Conservation (phyloP, 2,329 filamentous ascomycete species). For the Botrytis elliptica region DNA sequence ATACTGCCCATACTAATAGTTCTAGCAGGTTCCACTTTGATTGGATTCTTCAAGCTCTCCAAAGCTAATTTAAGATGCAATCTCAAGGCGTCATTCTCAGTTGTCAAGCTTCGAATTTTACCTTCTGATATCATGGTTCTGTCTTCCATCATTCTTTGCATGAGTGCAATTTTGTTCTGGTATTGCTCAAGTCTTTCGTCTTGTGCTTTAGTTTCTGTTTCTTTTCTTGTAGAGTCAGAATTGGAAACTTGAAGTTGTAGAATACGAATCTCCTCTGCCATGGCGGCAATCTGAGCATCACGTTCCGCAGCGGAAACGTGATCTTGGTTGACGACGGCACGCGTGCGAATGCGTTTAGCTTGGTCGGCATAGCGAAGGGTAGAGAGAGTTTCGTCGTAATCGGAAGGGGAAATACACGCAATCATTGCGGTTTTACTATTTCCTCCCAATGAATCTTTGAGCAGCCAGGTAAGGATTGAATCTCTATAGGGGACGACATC, state of each 20-base stretch:
- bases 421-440: constrained; percentile 99
- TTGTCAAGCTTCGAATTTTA: constrained; percentile 87
- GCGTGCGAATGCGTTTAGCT: constrained; percentile 93
- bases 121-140: constrained; percentile 84
- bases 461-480: constrained; percentile 77
- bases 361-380: constrained; percentile 97
- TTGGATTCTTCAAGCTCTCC: constrained; percentile 86
- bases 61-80: constrained; percentile 86
- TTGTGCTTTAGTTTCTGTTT: constrained; percentile 67
- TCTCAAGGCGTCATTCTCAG: constrained; percentile 85
- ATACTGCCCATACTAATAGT: constrained; percentile 29
- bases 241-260: constrained; percentile 68
- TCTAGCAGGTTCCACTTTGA: constrained; percentile 51
- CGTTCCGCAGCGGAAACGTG: constrained; percentile 88
- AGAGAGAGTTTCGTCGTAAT: constrained; percentile 96
- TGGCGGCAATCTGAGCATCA: constrained; percentile 88
- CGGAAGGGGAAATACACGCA: constrained; percentile 89
- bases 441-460: constrained; percentile 93
- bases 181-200: constrained; percentile 91
- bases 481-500: constrained; percentile 91
- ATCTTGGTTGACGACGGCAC: constrained; percentile 93
- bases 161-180: constrained; percentile 80
- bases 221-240: constrained; percentile 61
- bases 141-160: constrained; percentile 97
- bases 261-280: constrained; percentile 89